Evolutionary conservation across 1,284 basidiomycete genomes (phyloP).

Genomic region (Ganoderma sinense): DNA sequence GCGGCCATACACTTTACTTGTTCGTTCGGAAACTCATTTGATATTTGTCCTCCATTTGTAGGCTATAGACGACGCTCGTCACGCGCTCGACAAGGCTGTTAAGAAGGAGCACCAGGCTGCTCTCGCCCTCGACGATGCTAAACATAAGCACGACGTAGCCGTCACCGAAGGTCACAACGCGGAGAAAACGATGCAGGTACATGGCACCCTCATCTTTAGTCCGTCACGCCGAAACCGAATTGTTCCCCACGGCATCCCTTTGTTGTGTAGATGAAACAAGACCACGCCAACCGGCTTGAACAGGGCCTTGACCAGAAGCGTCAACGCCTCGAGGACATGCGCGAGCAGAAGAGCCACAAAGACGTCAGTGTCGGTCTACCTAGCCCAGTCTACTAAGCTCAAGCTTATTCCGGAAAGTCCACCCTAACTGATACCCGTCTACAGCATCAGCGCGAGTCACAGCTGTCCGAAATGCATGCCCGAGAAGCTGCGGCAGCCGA

Average conservation of each 20-base stretch:
- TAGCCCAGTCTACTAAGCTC: no score
- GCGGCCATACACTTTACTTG: not conserved
- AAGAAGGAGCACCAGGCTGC: conserved; percentile 55
- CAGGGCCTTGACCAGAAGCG: conserved; percentile 38
- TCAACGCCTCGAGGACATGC: conserved; percentile 34
- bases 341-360: conserved; percentile 39
- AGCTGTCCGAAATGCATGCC: conserved; percentile 38
- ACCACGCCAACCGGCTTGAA: conserved; percentile 38
- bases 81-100: conserved; percentile 53
- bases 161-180: conserved; percentile 50
- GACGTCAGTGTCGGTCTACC: conserved; percentile 34
- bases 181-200: conserved; percentile 53
- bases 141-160: conserved; percentile 57
- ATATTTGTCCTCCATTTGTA: conserved; percentile 30
- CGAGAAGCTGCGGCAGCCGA: conserved; percentile 32
- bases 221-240: not conserved
- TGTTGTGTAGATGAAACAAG: conserved; percentile 34
- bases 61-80: conserved; percentile 53
- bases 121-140: conserved; percentile 54
- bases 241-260: not conserved
- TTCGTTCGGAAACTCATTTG: not conserved
- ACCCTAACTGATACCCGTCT: not conserved
- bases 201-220: conserved; percentile 22
- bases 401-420: not conserved
- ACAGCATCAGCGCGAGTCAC: conserved; percentile 38